phyloP scores from a whole-genome alignment of 495 filamentous ascomycete genomes.

The Penicillium flavigenum region DNA sequence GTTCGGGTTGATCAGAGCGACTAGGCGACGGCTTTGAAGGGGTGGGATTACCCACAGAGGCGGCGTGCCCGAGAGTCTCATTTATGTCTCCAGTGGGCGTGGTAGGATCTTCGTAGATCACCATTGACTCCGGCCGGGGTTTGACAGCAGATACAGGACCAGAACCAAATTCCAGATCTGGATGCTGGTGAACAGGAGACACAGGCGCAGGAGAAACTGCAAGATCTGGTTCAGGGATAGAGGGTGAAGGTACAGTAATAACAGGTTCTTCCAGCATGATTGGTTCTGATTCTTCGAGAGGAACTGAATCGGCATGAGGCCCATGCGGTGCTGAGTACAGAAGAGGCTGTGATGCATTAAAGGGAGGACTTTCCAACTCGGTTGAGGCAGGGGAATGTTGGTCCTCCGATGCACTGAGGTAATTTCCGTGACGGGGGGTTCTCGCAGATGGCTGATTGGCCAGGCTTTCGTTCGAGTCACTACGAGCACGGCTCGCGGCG shows the following conservation, averaged over 20 bases:
- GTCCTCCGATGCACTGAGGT: constrained; percentile 59
- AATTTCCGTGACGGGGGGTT: constrained; percentile 34
- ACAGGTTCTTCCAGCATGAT: constrained; percentile 16
- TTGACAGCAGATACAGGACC: constrained; percentile 16
- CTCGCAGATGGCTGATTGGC: constrained; percentile 18
- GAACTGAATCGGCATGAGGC: constrained; percentile 10
- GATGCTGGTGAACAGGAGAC: not conserved
- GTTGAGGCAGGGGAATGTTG: constrained; percentile 45
- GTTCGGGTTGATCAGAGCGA: constrained; percentile 3
- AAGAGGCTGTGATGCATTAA: constrained; percentile 21
- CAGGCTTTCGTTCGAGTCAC: constrained; percentile 32
- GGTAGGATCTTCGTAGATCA: constrained; percentile 48
- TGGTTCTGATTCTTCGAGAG: constrained; percentile 17
- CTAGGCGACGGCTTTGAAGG: constrained; percentile 11
- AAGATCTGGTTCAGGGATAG: constrained; percentile 1
- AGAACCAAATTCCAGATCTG: not conserved
- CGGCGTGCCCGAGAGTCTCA: constrained; percentile 4
- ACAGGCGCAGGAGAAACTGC: not conserved
- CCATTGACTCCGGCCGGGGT: constrained; percentile 27
- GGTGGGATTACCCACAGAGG: constrained; percentile 13
- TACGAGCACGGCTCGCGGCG: constrained; percentile 25
- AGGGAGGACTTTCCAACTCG: constrained; percentile 30
- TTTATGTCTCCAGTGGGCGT: constrained; percentile 21
- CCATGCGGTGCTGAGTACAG: constrained; percentile 6
- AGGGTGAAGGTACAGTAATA: constrained; percentile 9